Evolutionary conservation across 441 rosid genomes (phyloP).

Genomic region (Jatropha multifida): DNA sequence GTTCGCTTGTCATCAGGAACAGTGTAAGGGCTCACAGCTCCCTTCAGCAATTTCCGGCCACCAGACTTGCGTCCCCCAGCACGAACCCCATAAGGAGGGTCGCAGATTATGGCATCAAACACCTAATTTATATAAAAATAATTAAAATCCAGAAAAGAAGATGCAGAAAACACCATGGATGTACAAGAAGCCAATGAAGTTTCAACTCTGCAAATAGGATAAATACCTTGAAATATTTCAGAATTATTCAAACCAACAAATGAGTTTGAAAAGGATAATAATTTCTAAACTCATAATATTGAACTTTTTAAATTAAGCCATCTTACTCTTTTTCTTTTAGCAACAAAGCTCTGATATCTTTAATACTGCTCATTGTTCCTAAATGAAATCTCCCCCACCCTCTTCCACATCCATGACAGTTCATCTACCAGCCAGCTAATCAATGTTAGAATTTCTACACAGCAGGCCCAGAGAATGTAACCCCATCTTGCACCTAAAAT

Average conservation of each 20-base stretch:
- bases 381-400: no score
- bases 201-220: not conserved
- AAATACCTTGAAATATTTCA: not conserved
- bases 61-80: slow-evolving; percentile 99
- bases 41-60: slow-evolving; percentile 87
- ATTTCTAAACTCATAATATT: no score
- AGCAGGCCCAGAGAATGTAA: no score
- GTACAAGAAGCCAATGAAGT: not conserved
- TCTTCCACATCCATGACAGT: no score
- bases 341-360: no score
- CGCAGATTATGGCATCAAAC: slow-evolving; percentile 89
- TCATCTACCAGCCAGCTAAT: no score
- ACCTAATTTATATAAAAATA: slow-evolving; percentile 37
- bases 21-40: slow-evolving; percentile 74
- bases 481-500: no score
- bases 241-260: not conserved
- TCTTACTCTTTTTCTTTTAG: no score
- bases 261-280: no score
- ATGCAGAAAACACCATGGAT: not conserved
- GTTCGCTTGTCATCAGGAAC: slow-evolving; percentile 89
- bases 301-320: no score
- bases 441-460: no score
- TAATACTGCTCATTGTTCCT: no score
- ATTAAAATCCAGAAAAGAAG: not conserved
- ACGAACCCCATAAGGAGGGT: slow-evolving; percentile 96